A percentile compares a stretch with the other conserved stretches of the same genome.
Conservation (phyloP, 2,329 filamentous ascomycete genomes). For the Epichloe gansuensis region DNA sequence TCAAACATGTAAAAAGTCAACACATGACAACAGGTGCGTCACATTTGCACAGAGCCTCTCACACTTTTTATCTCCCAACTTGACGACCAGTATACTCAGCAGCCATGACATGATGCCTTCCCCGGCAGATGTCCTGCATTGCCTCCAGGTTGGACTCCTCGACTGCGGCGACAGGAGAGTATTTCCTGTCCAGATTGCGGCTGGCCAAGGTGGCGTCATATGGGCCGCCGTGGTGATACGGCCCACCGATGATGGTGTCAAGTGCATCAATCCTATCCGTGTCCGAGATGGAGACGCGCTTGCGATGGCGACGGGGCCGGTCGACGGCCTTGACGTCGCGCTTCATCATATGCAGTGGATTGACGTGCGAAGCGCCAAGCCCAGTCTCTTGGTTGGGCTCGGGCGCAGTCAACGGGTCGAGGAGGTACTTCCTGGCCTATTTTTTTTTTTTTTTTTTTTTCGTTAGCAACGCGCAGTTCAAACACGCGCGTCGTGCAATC, state of each 20-base stretch:
- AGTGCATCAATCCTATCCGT: slow-evolving; percentile 74
- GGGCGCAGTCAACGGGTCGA: slow-evolving; percentile 56
- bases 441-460: slow-evolving; percentile 28
- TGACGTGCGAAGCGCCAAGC: slow-evolving; percentile 44
- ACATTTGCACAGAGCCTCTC: no score
- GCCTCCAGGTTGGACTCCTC: slow-evolving; percentile 62
- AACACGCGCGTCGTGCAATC: not conserved
- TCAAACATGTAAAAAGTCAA: no score
- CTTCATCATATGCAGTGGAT: slow-evolving; percentile 53
- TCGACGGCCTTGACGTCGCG: slow-evolving; percentile 53
- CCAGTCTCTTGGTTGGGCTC: slow-evolving; percentile 58
- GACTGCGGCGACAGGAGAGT: slow-evolving; percentile 68
- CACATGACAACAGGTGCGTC: no score
- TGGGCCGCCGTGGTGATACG: slow-evolving; percentile 83
- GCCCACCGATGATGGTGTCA: slow-evolving; percentile 49
- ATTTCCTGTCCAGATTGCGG: slow-evolving; percentile 51
- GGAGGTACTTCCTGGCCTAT: slow-evolving; percentile 53
- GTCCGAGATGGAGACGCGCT: slow-evolving; percentile 41
- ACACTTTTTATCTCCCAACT: no score
- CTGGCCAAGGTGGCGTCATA: slow-evolving; percentile 73
- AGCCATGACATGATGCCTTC: slow-evolving; percentile 48
- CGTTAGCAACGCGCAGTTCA: not conserved
- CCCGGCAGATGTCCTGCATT: slow-evolving; percentile 61
- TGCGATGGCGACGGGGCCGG: slow-evolving; percentile 55
- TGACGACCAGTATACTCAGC: no score